phyloP scores from a whole-genome alignment of 208 protist genomes.

The Acanthamoeba sp. region DNA sequence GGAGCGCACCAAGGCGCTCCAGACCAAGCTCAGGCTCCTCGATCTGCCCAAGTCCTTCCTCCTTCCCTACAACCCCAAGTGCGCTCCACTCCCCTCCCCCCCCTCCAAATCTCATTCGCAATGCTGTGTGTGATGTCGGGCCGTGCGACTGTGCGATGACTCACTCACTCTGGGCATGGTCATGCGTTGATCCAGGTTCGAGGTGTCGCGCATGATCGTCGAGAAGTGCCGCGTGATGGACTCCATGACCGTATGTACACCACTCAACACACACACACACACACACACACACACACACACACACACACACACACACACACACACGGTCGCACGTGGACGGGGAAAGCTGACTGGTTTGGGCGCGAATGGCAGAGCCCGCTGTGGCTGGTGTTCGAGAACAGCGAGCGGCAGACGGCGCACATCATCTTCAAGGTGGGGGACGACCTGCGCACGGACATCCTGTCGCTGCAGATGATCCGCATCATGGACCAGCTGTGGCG shows the following conservation, averaged over 20 bases:
- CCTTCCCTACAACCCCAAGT: not conserved
- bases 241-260: not conserved
- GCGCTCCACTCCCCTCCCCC: not conserved
- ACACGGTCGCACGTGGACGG: not conserved
- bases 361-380: conserved; percentile 81
- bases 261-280: no score
- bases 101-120: not conserved
- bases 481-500: conserved; percentile 82
- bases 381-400: conserved; percentile 88
- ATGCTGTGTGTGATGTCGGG: not conserved
- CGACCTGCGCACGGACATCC: conserved; percentile 90
- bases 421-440: conserved; percentile 90
- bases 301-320: no score
- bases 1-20: not conserved
- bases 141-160: no score
- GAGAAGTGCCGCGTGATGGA: conserved; percentile 43
- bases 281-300: no score
- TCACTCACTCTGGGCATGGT: not conserved
- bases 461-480: conserved; percentile 89
- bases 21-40: not conserved
- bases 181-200: not conserved
- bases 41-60: conserved; percentile 8
- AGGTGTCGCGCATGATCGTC: not conserved
- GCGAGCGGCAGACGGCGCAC: conserved; percentile 73
- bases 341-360: not conserved